Conservation (phyloP, 148 eudicot species). For the Amaranthus palmeri region DNA sequence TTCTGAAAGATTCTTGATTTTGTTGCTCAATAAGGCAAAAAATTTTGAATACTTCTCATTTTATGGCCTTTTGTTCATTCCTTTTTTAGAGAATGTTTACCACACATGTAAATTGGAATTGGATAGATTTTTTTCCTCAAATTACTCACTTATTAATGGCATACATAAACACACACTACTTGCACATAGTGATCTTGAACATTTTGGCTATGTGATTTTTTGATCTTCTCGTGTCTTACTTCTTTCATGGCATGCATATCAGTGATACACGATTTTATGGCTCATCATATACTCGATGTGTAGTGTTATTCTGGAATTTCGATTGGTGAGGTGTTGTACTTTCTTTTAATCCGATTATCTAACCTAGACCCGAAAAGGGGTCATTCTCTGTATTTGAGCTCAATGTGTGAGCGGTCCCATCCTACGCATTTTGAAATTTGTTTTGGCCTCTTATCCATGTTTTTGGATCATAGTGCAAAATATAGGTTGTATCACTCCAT, state of each 20-base stretch:
- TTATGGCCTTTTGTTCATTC: no score
- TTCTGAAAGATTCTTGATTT: background rate
- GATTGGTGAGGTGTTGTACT: background rate
- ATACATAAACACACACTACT: background rate
- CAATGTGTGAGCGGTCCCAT: background rate
- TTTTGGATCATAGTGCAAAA: background rate
- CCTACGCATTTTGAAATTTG: background rate
- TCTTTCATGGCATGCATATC: background rate
- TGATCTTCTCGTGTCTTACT: background rate
- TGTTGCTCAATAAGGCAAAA: conserved; percentile 9
- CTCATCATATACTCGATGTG: no score
- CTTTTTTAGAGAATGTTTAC: no score
- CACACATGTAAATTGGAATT: no score
- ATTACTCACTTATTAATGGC: background rate
- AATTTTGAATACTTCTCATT: conserved; percentile 2
- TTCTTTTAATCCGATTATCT: background rate
- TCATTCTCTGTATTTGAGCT: background rate
- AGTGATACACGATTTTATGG: background rate
- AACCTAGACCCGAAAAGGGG: background rate
- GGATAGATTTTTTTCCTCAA: no score
- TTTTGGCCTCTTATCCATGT: background rate
- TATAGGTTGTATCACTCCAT: no score
- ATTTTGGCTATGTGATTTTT: background rate
- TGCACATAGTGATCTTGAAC: background rate
- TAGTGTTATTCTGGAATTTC: background rate